Conservation (phyloP, 768 basidiomycete species). For the Agrocybe praecox region DNA sequence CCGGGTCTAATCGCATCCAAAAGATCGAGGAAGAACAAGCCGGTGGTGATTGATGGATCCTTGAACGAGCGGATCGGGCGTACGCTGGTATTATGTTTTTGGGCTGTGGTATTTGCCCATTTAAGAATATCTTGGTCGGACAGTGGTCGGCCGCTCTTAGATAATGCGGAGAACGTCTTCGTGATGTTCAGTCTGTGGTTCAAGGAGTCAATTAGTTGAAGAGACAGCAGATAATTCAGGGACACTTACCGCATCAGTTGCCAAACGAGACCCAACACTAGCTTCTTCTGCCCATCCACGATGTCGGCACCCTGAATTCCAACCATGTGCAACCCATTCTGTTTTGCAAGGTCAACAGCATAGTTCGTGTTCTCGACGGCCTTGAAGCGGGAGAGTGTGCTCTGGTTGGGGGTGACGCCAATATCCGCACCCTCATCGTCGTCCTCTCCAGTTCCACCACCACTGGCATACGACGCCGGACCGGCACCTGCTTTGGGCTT, state of each 20-base stretch:
- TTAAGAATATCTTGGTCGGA: constrained; percentile 92
- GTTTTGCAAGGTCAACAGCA: constrained; percentile 87
- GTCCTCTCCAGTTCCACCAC: constrained; percentile 38
- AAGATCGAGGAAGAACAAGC: constrained; percentile 91
- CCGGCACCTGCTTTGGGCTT: constrained; percentile 79
- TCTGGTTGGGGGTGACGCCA: constrained; percentile 82
- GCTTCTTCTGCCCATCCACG: constrained; percentile 88
- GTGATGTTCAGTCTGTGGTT: constrained; percentile 76
- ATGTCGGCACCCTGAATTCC: constrained; percentile 99
- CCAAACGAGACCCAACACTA: constrained; percentile 97
- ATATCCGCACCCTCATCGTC: constrained; percentile 79
- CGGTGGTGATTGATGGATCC: constrained; percentile 87
- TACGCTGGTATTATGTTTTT: constrained; percentile 60
- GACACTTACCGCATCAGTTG: constrained; percentile 85
- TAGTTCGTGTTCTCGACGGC: constrained; percentile 99
- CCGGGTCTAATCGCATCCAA: constrained; percentile 91
- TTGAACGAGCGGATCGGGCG: constrained; percentile 89
- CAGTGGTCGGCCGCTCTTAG: constrained; percentile 78
- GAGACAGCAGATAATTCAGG: not conserved
- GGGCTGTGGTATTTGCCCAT: constrained; percentile 93
- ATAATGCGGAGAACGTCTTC: constrained; percentile 82
- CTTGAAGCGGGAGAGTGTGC: constrained; percentile 92
- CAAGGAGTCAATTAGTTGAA: not conserved
- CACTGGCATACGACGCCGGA: constrained; percentile 40
- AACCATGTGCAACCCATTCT: constrained; percentile 93